These are phyloP conservation scores for Eremothecium cymbalariae DNA, from an alignment of 1,139 yeast species.

Conservation along the genomic window DNA sequence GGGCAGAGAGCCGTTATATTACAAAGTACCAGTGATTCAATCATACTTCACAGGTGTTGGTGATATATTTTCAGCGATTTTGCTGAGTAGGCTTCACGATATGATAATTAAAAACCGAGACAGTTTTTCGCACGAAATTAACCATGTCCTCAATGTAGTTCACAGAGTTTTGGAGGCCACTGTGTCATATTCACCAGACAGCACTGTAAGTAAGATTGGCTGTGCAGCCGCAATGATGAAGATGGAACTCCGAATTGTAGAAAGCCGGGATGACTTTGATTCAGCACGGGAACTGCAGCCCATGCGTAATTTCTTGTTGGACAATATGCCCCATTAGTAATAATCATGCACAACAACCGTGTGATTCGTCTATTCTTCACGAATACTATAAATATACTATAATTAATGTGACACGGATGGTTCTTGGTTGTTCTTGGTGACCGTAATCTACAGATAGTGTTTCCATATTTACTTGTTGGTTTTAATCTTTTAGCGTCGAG, in stretches of 20 bases:
- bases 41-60: conserved; percentile 73
- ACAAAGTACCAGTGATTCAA: conserved; percentile 46
- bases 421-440: no score
- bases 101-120: conserved; percentile 6
- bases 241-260: conserved; percentile 29
- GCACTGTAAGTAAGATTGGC: conserved; percentile 23
- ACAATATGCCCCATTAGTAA: no score
- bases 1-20: conserved; percentile 25
- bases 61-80: conserved; percentile 55
- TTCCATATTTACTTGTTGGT: no score
- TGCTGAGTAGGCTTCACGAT: conserved; percentile 42
- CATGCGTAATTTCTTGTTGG: no score
- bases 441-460: no score
- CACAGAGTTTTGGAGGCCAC: conserved; percentile 28
- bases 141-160: conserved; percentile 27
- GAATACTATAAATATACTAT: no score
- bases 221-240: conserved; percentile 26
- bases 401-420: no score
- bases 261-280: conserved; percentile 26
- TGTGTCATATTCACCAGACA: conserved; percentile 16
- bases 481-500: no score
- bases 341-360: no score
- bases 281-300: no score
- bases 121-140: conserved; percentile 20
- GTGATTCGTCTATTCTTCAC: no score